Conservation (phyloP, 805 yeast genomes). For the Lipomyces spencermartinsiae region DNA sequence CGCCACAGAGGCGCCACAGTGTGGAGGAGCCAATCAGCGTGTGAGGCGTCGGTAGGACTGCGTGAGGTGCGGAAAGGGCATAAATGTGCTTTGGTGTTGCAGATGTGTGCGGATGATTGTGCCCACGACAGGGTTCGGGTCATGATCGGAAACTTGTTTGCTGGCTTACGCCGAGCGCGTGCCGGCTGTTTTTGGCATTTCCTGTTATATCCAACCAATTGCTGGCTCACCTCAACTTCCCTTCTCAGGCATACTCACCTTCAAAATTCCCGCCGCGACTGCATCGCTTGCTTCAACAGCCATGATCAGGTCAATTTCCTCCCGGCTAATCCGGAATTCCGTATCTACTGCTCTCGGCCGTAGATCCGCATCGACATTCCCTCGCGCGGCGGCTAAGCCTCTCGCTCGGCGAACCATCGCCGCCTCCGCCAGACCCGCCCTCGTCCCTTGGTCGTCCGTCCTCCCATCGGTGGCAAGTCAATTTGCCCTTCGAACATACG, state of each 20-base stretch:
- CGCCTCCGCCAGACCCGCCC: constrained; percentile 7
- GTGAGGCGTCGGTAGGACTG: background rate
- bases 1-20: too few species aligned
- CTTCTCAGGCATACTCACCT: background rate
- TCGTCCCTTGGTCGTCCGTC: constrained; percentile 38
- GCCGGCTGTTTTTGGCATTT: too few species aligned
- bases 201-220: too few species aligned
- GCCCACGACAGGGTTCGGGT: too few species aligned
- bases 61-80: background rate
- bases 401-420: constrained; percentile 6
- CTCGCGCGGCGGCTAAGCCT: constrained; percentile 6
- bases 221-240: background rate
- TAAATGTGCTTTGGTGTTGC: background rate
- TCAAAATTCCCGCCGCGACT: constrained; percentile 1
- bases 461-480: constrained; percentile 12
- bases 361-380: constrained; percentile 17
- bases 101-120: too few species aligned
- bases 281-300: constrained; percentile 2
- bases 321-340: constrained; percentile 6
- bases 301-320: constrained; percentile 24
- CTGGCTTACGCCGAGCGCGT: too few species aligned
- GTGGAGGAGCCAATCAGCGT: background rate
- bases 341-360: constrained; percentile 19
- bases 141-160: background rate
- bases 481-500: constrained; percentile 30